Evolutionary conservation across 805 yeast species (phyloP), one percentile per base, ranked within the genome.

Genomic region (Saturnispora kantuleensis): DNA sequence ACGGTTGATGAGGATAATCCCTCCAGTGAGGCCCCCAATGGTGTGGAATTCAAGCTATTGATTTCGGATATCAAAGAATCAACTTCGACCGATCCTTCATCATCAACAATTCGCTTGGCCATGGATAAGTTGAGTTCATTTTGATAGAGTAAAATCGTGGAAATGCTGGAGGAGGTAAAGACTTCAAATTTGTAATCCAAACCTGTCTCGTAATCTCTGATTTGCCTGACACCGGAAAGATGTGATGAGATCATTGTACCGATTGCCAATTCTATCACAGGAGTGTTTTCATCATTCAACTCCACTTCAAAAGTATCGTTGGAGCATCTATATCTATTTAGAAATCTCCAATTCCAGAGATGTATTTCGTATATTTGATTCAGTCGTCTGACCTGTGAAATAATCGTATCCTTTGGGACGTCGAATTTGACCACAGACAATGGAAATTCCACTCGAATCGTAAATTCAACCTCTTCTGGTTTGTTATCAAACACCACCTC

Each of bases 381-480:
- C 1, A 50, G 18, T 2, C 31, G 29, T 10, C 15, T 11, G 13
- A 41, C 34, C 44, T 3, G 35, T 36, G 26, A 50, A 17, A 41
- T 35, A 10, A 41, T 41, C 29, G 44, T 11, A 17, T 41, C 44
- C 16, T 35, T 41, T 9, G 44, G 44, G 12, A 35, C 8, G 1
- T 68, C 59, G 51, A 84, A 83, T n/a, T 77, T 79, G 40, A 83
- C 66, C 52, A 9, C 28, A 17, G 15, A 31, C 15, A 12, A 29
- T 31, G 16, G 6, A 10, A n/a, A 35, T 3, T 15, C 17, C 17
- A 34, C 8, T 11, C 11, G 12, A 31, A 40, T 40, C 9, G 12
- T n/a, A n/a, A 41, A 26, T 7, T 18, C 35, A 12, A 31, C 35
- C 26, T 21, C 39, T 31, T 17, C 18, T n/a, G 44, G 44, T 12